These are phyloP conservation scores for Talaromyces borbonicus DNA, from an alignment of 495 filamentous ascomycete species.

Conservation along the genomic window DNA sequence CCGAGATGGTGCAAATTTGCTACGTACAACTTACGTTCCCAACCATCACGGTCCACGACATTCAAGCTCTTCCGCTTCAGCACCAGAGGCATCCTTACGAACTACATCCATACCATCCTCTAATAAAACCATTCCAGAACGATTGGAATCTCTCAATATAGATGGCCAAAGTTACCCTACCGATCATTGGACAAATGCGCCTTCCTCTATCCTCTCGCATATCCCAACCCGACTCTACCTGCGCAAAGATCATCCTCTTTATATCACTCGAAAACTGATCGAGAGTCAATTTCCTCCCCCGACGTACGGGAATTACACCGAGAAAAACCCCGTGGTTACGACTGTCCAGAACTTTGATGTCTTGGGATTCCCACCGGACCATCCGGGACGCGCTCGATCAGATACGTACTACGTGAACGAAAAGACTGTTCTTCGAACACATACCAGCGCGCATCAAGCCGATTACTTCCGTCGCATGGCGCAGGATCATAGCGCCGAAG, in stretches of 20 bases:
- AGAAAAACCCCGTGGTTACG: constrained; percentile 74
- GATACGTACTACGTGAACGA: constrained; percentile 96
- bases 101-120: constrained; percentile 9
- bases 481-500: constrained; percentile 37
- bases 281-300: constrained; percentile 76
- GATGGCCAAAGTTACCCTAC: constrained; percentile 52
- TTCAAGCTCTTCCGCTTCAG: constrained; percentile 25
- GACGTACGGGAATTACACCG: constrained; percentile 64
- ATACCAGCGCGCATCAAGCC: constrained; percentile 87
- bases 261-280: constrained; percentile 83
- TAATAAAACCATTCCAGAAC: constrained; percentile 4
- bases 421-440: constrained; percentile 76
- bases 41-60: constrained; percentile 21
- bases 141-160: constrained; percentile 33
- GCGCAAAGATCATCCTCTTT: constrained; percentile 78
- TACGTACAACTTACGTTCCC: constrained; percentile 14
- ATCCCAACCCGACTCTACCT: constrained; percentile 71
- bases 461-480: constrained; percentile 61
- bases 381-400: constrained; percentile 75
- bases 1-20: constrained; percentile 13
- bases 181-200: constrained; percentile 81
- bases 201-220: constrained; percentile 61
- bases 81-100: constrained; percentile 11
- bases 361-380: constrained; percentile 76
- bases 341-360: constrained; percentile 91